These are phyloP conservation scores for Phytopythium aichiense DNA, from an alignment of 352 stramenopile genomes.

Conservation along the genomic window DNA sequence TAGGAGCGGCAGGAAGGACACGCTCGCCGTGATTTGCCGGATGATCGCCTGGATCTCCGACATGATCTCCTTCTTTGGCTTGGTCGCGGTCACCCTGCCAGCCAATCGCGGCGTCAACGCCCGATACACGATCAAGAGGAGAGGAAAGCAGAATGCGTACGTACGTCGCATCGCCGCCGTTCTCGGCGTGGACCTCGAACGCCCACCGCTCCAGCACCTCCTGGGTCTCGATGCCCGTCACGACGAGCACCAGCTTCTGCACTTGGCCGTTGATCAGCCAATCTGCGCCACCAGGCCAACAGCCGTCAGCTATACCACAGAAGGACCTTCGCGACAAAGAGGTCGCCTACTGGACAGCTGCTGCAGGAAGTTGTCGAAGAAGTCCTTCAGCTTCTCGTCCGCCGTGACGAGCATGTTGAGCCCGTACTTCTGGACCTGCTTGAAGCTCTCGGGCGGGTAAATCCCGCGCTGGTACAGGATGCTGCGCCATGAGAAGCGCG, in stretches of 20 bases:
- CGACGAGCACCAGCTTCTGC: conserved; percentile 97
- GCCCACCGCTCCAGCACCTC: conserved; percentile 98
- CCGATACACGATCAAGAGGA: neutral
- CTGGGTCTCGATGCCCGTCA: conserved; percentile 95
- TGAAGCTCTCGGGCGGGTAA: conserved; percentile 98
- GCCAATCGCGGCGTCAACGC: neutral
- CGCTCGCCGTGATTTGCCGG: conserved; percentile 97
- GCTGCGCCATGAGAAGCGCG: conserved; percentile 21
- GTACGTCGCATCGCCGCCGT: conserved; percentile 17
- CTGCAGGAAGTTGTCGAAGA: conserved; percentile 92
- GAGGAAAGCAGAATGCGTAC: conserved; percentile 20
- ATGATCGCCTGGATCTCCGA: conserved; percentile 99
- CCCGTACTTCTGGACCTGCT: conserved; percentile 96
- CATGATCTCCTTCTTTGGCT: conserved; percentile 94
- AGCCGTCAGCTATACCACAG: neutral
- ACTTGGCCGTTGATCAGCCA: conserved; percentile 96
- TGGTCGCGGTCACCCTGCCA: conserved; percentile 32
- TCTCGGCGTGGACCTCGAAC: conserved; percentile 94
- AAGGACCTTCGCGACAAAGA: neutral
- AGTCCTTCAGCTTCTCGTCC: conserved; percentile 95
- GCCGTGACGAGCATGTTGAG: conserved; percentile 97
- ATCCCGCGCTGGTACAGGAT: conserved; percentile 97
- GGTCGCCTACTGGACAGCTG: conserved; percentile 77
- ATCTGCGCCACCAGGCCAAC: conserved; percentile 23
- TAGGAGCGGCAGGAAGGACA: conserved; percentile 98